Percentiles rank a stretch among this genome's conserved stretches.
phyloP scores from a whole-genome alignment of 2,329 filamentous ascomycete species.

The Cordyceps cicadae region DNA sequence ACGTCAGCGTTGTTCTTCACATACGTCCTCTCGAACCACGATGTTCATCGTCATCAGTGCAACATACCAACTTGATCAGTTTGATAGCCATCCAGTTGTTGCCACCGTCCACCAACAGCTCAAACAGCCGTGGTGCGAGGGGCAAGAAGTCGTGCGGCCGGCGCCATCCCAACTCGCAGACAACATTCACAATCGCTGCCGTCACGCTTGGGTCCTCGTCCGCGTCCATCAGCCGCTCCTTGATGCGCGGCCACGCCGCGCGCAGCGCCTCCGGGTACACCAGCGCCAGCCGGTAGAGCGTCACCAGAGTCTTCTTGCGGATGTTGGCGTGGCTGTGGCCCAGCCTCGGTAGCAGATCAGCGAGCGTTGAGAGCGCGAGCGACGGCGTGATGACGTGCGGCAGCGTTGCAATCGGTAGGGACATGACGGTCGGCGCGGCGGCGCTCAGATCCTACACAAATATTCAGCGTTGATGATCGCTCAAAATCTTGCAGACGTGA shows the following conservation, averaged over 20 bases:
- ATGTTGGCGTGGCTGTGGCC: constrained; percentile 79
- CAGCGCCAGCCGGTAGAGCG: constrained; percentile 82
- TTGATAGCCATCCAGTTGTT: constrained; percentile 99
- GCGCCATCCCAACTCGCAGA: constrained; percentile 92
- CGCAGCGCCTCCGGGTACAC: constrained; percentile 94
- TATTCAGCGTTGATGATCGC: neutral
- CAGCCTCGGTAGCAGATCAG: constrained; percentile 77
- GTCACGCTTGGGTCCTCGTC: constrained; percentile 88
- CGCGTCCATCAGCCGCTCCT: constrained; percentile 84
- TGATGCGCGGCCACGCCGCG: constrained; percentile 94
- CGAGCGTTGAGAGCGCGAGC: constrained; percentile 79
- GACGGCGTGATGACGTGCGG: constrained; percentile 91
- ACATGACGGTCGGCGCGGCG: constrained; percentile 65
- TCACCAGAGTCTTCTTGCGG: constrained; percentile 92
- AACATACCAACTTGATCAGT: constrained; percentile 77
- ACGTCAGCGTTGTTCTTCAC: constrained; percentile 7
- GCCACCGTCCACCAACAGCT: constrained; percentile 79
- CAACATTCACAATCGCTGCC: constrained; percentile 90
- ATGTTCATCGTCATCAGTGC: no score
- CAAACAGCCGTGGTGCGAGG: constrained; percentile 82
- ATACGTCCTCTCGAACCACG: neutral
- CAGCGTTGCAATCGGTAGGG: constrained; percentile 79
- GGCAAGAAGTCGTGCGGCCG: constrained; percentile 89
- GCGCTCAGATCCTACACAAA: constrained; percentile 58
- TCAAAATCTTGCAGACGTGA: neutral